phyloP scores from a whole-genome alignment of 441 rosid genomes.

The Corymbia calophylla region DNA sequence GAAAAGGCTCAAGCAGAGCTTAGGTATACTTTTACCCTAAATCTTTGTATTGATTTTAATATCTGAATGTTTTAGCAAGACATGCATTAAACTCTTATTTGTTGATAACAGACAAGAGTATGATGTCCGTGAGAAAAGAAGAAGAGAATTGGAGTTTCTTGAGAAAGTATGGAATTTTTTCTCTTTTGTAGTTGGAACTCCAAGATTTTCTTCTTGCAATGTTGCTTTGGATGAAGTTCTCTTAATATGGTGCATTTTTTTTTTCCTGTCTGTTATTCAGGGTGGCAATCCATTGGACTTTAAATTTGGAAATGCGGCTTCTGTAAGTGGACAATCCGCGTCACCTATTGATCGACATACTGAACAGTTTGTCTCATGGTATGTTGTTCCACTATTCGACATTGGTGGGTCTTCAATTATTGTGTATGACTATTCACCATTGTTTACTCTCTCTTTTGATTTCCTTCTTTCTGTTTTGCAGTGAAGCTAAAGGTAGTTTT shows the following conservation, averaged over 20 bases:
- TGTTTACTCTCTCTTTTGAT: not conserved
- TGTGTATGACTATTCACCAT: not conserved
- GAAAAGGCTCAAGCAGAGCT: slow-evolving; percentile 97
- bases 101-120: slow-evolving; percentile 78
- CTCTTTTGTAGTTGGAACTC: not conserved
- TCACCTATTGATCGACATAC: slow-evolving; percentile 80
- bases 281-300: slow-evolving; percentile 99
- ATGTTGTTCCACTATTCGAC: slow-evolving; percentile 17
- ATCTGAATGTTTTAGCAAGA: not conserved
- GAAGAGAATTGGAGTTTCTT: slow-evolving; percentile 94
- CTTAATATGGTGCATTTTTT: not conserved
- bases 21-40: slow-evolving; percentile 38
- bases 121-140: slow-evolving; percentile 96
- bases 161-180: slow-evolving; percentile 72
- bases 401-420: not conserved
- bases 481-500: slow-evolving; percentile 97
- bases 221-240: not conserved
- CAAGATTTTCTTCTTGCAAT: not conserved
- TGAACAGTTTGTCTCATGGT: slow-evolving; percentile 88
- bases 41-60: not conserved
- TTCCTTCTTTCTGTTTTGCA: slow-evolving; percentile 24
- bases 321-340: slow-evolving; percentile 90
- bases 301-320: slow-evolving; percentile 69
- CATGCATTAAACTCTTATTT: not conserved
- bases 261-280: slow-evolving; percentile 27